Evolutionary conservation across 179 eudicot species (phyloP).

Genomic region (Carnegiea gigantea): DNA sequence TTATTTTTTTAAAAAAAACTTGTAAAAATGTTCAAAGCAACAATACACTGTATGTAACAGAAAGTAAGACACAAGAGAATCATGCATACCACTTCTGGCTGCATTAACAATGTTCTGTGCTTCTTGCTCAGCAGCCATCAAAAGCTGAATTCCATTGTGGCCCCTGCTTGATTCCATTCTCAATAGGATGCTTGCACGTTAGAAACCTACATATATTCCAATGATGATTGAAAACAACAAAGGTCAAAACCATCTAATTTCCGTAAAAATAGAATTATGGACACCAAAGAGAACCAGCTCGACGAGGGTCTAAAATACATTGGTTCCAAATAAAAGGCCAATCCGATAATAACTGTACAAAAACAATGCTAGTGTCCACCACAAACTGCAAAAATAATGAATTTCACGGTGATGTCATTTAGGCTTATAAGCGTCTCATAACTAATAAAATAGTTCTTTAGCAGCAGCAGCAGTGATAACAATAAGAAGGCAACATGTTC

Average conservation of each 20-base stretch:
- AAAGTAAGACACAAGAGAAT: not conserved
- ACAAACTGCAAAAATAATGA: not conserved
- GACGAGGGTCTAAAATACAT: not conserved
- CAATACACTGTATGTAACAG: not conserved
- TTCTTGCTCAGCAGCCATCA: conserved; percentile 94
- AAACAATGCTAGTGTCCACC: not conserved
- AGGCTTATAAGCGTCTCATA: not conserved
- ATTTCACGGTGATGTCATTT: not conserved
- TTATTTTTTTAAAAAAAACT: not conserved
- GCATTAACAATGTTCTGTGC: conserved; percentile 90
- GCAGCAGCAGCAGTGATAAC: no score
- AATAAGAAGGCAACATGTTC: no score
- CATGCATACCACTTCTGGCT: conserved; percentile 56
- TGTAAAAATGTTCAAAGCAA: not conserved
- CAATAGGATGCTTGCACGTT: conserved; percentile 20
- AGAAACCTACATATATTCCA: not conserved
- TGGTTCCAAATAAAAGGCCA: not conserved
- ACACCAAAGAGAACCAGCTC: not conserved
- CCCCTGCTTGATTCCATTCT: conserved; percentile 67
- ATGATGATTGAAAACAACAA: not conserved
- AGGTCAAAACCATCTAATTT: not conserved
- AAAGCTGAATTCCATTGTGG: conserved; percentile 82
- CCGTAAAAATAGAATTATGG: not conserved
- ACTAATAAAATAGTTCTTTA: no score
- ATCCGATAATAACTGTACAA: not conserved